Conservation (phyloP, 2,329 filamentous ascomycete genomes). For the Gyromitra esculenta region DNA sequence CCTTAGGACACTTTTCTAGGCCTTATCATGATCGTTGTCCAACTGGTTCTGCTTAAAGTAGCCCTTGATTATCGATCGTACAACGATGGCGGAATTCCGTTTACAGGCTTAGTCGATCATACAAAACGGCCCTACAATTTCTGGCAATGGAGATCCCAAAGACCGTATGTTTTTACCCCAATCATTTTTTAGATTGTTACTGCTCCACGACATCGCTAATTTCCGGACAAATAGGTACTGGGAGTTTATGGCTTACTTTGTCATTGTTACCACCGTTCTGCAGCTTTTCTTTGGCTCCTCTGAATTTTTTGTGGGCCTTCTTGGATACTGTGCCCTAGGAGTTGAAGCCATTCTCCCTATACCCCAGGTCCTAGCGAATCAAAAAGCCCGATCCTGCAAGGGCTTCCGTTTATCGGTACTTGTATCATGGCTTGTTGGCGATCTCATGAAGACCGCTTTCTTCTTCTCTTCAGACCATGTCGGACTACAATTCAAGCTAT, state of each 20-base stretch:
- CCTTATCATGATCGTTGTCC: conserved; percentile 72
- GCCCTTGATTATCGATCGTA: conserved; percentile 74
- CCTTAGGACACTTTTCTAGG: conserved; percentile 30
- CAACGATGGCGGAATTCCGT: conserved; percentile 60
- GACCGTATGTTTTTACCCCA: conserved; percentile 65
- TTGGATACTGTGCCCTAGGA: conserved; percentile 79
- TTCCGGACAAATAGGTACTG: conserved; percentile 66
- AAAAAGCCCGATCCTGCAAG: conserved; percentile 74
- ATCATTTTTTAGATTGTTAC: neutral
- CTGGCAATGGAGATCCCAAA: conserved; percentile 81
- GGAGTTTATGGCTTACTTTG: conserved; percentile 77
- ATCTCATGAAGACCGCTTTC: conserved; percentile 89
- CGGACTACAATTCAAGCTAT: conserved; percentile 81
- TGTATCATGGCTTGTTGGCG: conserved; percentile 79
- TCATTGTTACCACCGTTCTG: conserved; percentile 69
- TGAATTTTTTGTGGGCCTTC: conserved; percentile 71
- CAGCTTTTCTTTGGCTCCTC: conserved; percentile 74
- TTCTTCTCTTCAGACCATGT: conserved; percentile 76
- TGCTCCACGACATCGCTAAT: conserved; percentile 55
- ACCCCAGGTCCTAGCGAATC: conserved; percentile 79
- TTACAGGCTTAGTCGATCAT: conserved; percentile 59
- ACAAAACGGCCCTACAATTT: conserved; percentile 74
- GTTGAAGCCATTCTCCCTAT: conserved; percentile 84
- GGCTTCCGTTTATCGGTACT: conserved; percentile 81
- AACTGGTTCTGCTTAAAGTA: conserved; percentile 72